Conservation (phyloP, 306 rosid species). For the barrel medic (Medicago truncatula) region DNA sequence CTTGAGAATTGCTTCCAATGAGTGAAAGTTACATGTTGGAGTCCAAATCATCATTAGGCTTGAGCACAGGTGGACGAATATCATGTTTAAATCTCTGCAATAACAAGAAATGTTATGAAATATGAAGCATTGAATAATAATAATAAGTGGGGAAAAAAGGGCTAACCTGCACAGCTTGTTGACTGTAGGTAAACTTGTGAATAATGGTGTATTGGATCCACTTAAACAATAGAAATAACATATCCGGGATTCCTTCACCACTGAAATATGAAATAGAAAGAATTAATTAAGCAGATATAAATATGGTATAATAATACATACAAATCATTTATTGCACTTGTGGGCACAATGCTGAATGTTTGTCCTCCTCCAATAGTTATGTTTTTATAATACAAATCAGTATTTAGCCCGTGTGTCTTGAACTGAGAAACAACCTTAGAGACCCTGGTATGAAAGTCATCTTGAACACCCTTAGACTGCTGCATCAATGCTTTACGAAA, state of each 20-base stretch:
- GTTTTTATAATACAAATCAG: slow-evolving; percentile 81
- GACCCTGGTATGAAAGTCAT: slow-evolving; percentile 85
- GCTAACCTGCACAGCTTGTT: slow-evolving; percentile 82
- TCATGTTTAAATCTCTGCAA: slow-evolving; percentile 53
- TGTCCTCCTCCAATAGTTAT: slow-evolving; percentile 79
- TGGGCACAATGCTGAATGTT: slow-evolving; percentile 91
- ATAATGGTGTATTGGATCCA: slow-evolving; percentile 94
- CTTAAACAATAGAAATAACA: slow-evolving; percentile 78
- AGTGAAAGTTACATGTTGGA: slow-evolving; percentile 64
- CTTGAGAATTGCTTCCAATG: slow-evolving; percentile 91
- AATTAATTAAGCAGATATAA: background rate
- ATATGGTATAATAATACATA: too few species aligned
- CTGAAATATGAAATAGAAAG: slow-evolving; percentile 52
- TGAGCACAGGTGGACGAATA: slow-evolving; percentile 81
- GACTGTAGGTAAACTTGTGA: slow-evolving; percentile 78
- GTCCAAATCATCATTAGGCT: slow-evolving; percentile 83
- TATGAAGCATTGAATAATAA: slow-evolving; percentile 36
- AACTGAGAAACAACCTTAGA: slow-evolving; percentile 80
- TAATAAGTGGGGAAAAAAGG: slow-evolving; percentile 20
- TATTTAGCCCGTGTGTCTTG: slow-evolving; percentile 89
- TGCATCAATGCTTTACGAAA: slow-evolving; percentile 79
- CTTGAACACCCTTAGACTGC: slow-evolving; percentile 82
- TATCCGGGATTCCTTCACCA: slow-evolving; percentile 95
- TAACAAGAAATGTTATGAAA: slow-evolving; percentile 25
- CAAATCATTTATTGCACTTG: slow-evolving; percentile 79